Evolutionary conservation across 768 basidiomycete genomes (phyloP).

Genomic region (Lactarius indigo): DNA sequence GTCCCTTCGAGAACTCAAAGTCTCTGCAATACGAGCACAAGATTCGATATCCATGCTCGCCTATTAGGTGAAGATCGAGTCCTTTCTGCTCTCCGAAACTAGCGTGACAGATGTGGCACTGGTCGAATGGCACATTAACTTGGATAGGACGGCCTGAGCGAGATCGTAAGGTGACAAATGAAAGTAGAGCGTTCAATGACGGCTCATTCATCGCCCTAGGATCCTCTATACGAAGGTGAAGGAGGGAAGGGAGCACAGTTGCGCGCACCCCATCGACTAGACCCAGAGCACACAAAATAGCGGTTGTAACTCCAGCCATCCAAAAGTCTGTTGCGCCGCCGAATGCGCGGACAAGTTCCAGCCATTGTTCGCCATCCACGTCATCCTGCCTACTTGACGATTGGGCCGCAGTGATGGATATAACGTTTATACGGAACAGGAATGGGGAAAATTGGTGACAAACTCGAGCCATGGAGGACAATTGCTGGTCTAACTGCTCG

Average conservation of each 20-base stretch:
- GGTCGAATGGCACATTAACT: too few relatives aligned
- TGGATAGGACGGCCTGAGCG: neutral
- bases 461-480: neutral
- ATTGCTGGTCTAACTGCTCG: neutral
- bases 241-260: neutral
- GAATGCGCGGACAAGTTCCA: neutral
- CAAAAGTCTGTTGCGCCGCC: neutral
- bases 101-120: too few relatives aligned
- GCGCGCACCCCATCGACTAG: neutral
- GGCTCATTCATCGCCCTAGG: neutral
- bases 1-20: too few relatives aligned
- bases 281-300: constrained; percentile 14
- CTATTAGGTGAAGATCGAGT: too few relatives aligned
- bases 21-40: too few relatives aligned
- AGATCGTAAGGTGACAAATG: neutral
- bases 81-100: too few relatives aligned
- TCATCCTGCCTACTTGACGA: neutral
- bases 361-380: neutral
- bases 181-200: neutral
- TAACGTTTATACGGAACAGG: neutral
- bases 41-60: too few relatives aligned
- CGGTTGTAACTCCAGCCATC: neutral
- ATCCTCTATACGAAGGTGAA: neutral
- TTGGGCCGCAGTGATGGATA: neutral
- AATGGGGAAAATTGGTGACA: neutral